Percentiles rank a stretch among this genome's conserved stretches.
phyloP scores from a whole-genome alignment of 768 basidiomycete species.

The Boletus sensibilis region DNA sequence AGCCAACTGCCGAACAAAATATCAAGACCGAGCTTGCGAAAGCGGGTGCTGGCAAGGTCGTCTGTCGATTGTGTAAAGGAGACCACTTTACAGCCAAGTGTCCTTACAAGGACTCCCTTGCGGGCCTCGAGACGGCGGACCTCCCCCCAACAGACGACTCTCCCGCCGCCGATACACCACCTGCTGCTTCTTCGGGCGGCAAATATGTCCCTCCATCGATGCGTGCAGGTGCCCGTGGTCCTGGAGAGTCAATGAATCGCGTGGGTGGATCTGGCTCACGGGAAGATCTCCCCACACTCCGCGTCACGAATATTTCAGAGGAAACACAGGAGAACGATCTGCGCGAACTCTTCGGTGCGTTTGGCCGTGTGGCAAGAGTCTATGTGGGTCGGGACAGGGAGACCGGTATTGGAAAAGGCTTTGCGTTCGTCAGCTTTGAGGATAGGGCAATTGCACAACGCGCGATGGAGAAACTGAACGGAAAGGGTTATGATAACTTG shows the following conservation, averaged over 20 bases:
- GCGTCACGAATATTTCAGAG: slow-evolving; percentile 95
- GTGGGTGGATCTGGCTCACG: slow-evolving; percentile 51
- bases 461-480: slow-evolving; percentile 91
- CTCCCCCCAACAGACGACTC: slow-evolving; percentile 37
- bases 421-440: slow-evolving; percentile 97
- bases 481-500: slow-evolving; percentile 89
- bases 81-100: slow-evolving; percentile 98
- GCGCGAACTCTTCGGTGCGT: slow-evolving; percentile 83
- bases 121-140: slow-evolving; percentile 62
- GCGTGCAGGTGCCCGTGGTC: slow-evolving; percentile 65
- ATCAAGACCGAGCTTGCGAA: slow-evolving; percentile 66
- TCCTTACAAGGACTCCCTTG: slow-evolving; percentile 94
- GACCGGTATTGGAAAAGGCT: slow-evolving; percentile 93
- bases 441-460: slow-evolving; percentile 72
- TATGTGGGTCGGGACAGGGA: slow-evolving; percentile 95
- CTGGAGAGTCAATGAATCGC: slow-evolving; percentile 71
- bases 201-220: slow-evolving; percentile 96
- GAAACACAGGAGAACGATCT: slow-evolving; percentile 95
- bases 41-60: slow-evolving; percentile 83
- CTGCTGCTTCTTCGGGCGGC: slow-evolving; percentile 47
- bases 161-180: slow-evolving; percentile 34
- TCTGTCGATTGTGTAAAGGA: slow-evolving; percentile 93
- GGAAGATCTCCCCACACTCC: slow-evolving; percentile 93
- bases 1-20: slow-evolving; percentile 61
- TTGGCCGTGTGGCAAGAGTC: slow-evolving; percentile 84